Evolutionary conservation across 768 basidiomycete species (phyloP).

Genomic region (Collybia mongolica): DNA sequence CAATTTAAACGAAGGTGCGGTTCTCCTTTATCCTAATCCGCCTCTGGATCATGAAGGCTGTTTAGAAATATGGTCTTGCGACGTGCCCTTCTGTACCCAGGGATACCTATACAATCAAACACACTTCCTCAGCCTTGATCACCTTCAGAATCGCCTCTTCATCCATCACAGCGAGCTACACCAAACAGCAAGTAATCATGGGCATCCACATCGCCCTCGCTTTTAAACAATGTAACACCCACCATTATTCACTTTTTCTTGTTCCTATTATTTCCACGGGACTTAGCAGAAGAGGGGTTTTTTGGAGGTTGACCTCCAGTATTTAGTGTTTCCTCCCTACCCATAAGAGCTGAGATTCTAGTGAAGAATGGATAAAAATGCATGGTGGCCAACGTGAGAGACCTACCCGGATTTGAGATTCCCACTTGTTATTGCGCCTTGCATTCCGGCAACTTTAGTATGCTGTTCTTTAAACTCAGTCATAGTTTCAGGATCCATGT

Average conservation of each 20-base stretch:
- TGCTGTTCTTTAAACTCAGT: constrained; percentile 66
- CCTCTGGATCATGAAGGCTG: neutral
- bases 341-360: constrained; percentile 45
- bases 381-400: neutral
- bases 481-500: constrained; percentile 68
- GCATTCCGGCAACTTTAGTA: constrained; percentile 51
- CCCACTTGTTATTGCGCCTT: constrained; percentile 56
- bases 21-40: neutral
- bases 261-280: constrained; percentile 29
- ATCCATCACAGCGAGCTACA: too few species aligned
- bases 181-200: too few species aligned
- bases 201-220: too few species aligned
- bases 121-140: constrained; percentile 9
- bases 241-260: constrained; percentile 25
- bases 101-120: constrained; percentile 5
- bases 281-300: constrained; percentile 11
- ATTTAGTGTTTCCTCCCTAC: constrained; percentile 16
- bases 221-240: too few species aligned
- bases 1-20: constrained; percentile 69
- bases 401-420: constrained; percentile 58
- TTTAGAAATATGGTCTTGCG: constrained; percentile 54
- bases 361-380: neutral
- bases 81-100: constrained; percentile 55
- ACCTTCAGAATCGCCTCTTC: neutral
- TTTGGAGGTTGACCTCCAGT: constrained; percentile 5